Conservation (phyloP, 2,329 filamentous ascomycete genomes). For the Xylaria sp. region DNA sequence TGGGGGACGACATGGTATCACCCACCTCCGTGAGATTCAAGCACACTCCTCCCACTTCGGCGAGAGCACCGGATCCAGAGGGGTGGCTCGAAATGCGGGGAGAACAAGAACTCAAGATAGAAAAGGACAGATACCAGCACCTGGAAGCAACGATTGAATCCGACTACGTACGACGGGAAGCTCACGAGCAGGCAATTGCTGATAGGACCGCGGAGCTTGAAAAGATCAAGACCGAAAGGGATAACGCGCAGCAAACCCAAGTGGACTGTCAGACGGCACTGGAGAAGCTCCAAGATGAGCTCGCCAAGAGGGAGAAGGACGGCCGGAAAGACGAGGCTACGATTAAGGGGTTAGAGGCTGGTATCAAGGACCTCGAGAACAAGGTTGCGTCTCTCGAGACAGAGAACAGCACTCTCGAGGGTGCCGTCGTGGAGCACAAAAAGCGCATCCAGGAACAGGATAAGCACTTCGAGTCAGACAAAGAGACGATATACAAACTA, state of each 20-base stretch:
- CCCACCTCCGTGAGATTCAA: not conserved
- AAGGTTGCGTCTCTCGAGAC: constrained; percentile 14
- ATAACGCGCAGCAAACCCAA: constrained; percentile 7
- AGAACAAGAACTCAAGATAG: not conserved
- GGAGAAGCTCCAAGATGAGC: constrained; percentile 9
- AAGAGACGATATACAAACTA: not conserved
- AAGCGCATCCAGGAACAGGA: constrained; percentile 5
- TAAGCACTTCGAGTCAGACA: constrained; percentile 14
- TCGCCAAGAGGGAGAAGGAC: constrained; percentile 9
- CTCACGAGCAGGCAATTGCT: not conserved
- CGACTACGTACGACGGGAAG: not conserved
- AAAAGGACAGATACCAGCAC: not conserved
- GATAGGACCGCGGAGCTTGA: constrained; percentile 1
- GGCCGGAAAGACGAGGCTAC: not conserved
- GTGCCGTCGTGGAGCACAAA: not conserved
- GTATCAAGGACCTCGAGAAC: constrained; percentile 16
- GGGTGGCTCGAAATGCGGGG: not conserved
- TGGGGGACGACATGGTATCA: not conserved
- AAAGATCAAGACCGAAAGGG: constrained; percentile 2
- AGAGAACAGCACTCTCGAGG: not conserved
- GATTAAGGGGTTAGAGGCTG: constrained; percentile 3
- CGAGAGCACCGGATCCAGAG: not conserved
- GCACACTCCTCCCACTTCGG: too few relatives aligned
- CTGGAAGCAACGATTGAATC: not conserved
- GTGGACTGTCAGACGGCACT: not conserved